Evolutionary conservation across 164 flowering plant species (phyloP).

Genomic region (Vitis cinerea): DNA sequence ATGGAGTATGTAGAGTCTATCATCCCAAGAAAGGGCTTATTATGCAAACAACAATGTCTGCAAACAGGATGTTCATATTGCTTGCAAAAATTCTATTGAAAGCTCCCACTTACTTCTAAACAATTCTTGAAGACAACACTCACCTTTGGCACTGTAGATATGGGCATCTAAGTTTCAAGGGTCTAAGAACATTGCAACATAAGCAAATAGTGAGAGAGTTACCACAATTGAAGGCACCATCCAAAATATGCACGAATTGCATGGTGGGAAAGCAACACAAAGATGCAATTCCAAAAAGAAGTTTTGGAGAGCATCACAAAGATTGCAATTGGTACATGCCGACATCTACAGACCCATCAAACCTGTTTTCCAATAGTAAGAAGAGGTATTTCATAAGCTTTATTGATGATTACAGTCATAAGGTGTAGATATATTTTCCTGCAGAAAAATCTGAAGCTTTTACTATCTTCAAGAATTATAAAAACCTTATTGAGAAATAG

Average conservation of each 20-base stretch:
- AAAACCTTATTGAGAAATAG: too few relatives aligned
- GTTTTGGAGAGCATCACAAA: constrained; percentile 9
- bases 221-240: neutral
- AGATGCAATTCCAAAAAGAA: neutral
- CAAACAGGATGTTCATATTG: too few relatives aligned
- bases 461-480: too few relatives aligned
- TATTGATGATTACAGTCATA: neutral
- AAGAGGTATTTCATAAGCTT: neutral
- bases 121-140: too few relatives aligned
- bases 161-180: constrained; percentile 12
- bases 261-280: constrained; percentile 4
- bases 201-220: constrained; percentile 10
- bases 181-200: neutral
- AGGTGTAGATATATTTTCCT: neutral
- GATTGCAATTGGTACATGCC: constrained; percentile 6
- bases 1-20: too few relatives aligned
- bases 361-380: neutral
- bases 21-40: too few relatives aligned
- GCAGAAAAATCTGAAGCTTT: neutral
- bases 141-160: neutral
- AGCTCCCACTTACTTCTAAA: too few relatives aligned
- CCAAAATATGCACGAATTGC: neutral
- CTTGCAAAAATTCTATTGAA: too few relatives aligned
- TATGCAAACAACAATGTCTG: too few relatives aligned
- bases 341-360: constrained; percentile 11